Conservation (phyloP, 2,329 filamentous ascomycete species). For the Stylonectria norvegica region DNA sequence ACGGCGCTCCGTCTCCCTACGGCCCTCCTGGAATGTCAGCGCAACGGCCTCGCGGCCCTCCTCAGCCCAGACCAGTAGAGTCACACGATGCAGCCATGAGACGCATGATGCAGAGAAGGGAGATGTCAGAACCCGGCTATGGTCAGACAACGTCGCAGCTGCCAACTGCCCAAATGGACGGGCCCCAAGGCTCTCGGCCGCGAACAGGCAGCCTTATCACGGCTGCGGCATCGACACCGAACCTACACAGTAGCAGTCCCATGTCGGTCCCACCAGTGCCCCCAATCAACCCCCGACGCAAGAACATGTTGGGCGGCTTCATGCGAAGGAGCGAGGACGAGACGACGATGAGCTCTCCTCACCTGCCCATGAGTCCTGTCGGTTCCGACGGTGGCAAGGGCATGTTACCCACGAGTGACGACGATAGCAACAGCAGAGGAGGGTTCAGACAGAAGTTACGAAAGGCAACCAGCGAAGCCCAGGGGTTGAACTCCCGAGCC, state of each 20-base stretch:
- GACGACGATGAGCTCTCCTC: conserved; percentile 14
- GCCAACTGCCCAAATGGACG: conserved; percentile 38
- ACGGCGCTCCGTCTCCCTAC: conserved; percentile 15
- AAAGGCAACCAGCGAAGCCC: conserved; percentile 42
- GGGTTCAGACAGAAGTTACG: conserved; percentile 40
- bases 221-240: conserved; percentile 34
- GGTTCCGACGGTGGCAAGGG: conserved; percentile 26
- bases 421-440: conserved; percentile 37
- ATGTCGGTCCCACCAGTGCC: conserved; percentile 49
- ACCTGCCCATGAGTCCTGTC: conserved; percentile 19
- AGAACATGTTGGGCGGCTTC: conserved; percentile 40
- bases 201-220: conserved; percentile 35
- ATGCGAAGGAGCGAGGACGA: conserved; percentile 36
- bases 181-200: conserved; percentile 26
- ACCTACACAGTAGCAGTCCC: conserved; percentile 33
- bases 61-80: conserved; percentile 9
- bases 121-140: conserved; percentile 52
- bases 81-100: conserved; percentile 26
- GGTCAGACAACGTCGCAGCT: conserved; percentile 44
- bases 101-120: conserved; percentile 42
- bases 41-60: conserved; percentile 13
- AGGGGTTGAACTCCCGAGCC: conserved; percentile 29
- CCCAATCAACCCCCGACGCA: conserved; percentile 57
- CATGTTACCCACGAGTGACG: conserved; percentile 35
- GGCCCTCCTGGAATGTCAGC: conserved; percentile 10